Evolutionary conservation across 768 basidiomycete genomes (phyloP), one percentile per base, ranked within the genome.

Genomic region (Russula griseocarnosa): DNA sequence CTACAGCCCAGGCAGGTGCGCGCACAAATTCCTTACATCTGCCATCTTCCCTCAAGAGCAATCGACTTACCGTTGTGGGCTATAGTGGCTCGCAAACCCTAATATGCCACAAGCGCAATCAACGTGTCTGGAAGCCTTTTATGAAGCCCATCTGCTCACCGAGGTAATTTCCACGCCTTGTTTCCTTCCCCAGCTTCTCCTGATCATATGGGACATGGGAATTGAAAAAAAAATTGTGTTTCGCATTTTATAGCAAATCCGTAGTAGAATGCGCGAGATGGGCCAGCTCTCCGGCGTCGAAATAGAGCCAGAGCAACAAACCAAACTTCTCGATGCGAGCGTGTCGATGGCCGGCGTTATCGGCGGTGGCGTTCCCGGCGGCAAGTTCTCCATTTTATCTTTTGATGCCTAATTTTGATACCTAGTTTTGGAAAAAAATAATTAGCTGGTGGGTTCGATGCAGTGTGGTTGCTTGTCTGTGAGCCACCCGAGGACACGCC

Each of bases 361-460:
- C 44, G 94, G 92, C 24, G 95, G 94, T 28, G 96, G 96, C 22
- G 97, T 98, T 5, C 97, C 97, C 7, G 97, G 97, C 47, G 95
- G 95, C 94, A 71, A 69, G 88, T 73, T 5, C 22, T 16, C 28
- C 11, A 22, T 38, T 59, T 67, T 18, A 7, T 40, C 38, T 36
- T 36, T 13, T 36, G 40, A 49, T n/a, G 28, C 9, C 8, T n/a
- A n/a, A n/a, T 44, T n/a, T 22, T 22, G n/a, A n/a, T 13, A 5
- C 36, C 11, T 3, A 0, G 0, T 34, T 34, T 34, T 3, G 34
- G 11, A 3, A 32, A 0, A 54, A 26, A 58, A 59, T 68, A 26
- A 58, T 58, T 68, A 98, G 97, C 97, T 58, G 97, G 97, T 11
- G 97, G 97, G 2, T 98, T 91, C 74, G 97, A 99, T 72, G 97